Evolutionary conservation across 2,329 filamentous ascomycete genomes (phyloP), one percentile per base, ranked within the genome.

Genomic region (Colletotrichum nymphaeae): DNA sequence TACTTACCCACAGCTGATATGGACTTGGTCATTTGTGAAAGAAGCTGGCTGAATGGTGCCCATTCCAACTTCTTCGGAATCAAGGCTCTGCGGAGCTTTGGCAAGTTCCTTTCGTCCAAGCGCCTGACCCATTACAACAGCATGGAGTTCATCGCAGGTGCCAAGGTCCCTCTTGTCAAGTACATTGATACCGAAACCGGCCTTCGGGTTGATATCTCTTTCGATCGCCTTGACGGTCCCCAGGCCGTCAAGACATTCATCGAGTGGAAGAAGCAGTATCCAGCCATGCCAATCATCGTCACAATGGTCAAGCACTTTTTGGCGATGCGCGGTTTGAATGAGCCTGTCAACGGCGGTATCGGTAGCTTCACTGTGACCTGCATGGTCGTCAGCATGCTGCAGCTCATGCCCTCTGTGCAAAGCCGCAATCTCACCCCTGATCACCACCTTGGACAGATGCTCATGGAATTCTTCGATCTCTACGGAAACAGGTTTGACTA

Each of bases 361-460:
- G 97, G 97, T 67, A 97, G 97, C 3, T 98, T 98, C 80, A 94
- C 95, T 1, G 93, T 97, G 75, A 98, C 96, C 69, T 99, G 97
- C 85, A 87, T 99, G 75, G 94, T 98, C 6, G 94, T 97, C 72
- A 97, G 94, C 85, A 91, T 98, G 82, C 84, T 98, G 59, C 94
- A 98, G 80, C 87, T 94, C 76, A 90, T 95, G 86, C 94, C 95
- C 11, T 88, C 92, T 74, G 86, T 92, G 1, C 91, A 94, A 77
- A 90, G 88, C 74, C 83, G 88, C 30, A 88, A 86, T 71, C 85
- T 93, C 78, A 80, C 88, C 5, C 86, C 89, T 1, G 87, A 91
- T 49, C 88, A 92, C 62, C 92, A 97, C 76, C 88, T 97, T 1
- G 95, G 95, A 14, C 90, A 95, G 76, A 86, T 97, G 66, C 87